Percentiles rank a stretch among this genome's conserved stretches.
These are phyloP conservation scores for Septoria linicola DNA, from an alignment of 2,329 filamentous ascomycete species.

Conservation along the genomic window DNA sequence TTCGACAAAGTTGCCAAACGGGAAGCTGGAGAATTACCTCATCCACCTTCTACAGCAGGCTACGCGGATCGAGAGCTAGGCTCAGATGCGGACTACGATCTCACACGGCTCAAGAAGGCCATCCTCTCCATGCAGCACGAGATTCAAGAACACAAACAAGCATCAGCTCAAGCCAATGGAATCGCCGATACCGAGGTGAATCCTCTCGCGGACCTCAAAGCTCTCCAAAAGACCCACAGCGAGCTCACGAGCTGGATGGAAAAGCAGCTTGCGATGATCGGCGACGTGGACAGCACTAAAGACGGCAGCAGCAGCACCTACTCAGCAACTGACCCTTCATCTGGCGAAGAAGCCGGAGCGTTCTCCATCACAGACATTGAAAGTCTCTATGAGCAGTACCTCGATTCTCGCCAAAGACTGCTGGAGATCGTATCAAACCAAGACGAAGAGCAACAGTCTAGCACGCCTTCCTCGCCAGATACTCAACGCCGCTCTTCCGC, in stretches of 20 bases:
- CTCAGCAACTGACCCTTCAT: not conserved
- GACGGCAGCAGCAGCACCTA: constrained; percentile 11
- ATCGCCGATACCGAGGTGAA: constrained; percentile 5
- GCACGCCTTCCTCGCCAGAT: constrained; percentile 12
- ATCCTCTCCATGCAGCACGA: constrained; percentile 30
- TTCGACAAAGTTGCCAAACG: constrained; percentile 33
- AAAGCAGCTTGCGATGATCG: constrained; percentile 33
- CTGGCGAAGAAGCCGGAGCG: constrained; percentile 1
- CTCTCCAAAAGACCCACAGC: constrained; percentile 34
- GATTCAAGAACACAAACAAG: constrained; percentile 22
- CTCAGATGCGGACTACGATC: constrained; percentile 28
- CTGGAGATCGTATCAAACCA: constrained; percentile 27
- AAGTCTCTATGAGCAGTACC: constrained; percentile 33
- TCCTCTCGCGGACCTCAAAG: constrained; percentile 27
- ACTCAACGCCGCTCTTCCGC: constrained; percentile 5
- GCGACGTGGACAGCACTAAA: constrained; percentile 27
- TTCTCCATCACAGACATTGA: constrained; percentile 26
- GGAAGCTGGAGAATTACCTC: constrained; percentile 32
- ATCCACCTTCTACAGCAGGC: constrained; percentile 25
- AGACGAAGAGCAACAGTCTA: constrained; percentile 8
- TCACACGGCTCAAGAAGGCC: constrained; percentile 35
- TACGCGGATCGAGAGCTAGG: constrained; percentile 26
- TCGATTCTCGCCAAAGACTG: constrained; percentile 28
- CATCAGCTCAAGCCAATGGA: constrained; percentile 5
- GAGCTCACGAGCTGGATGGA: constrained; percentile 38